These are phyloP conservation scores for Boletus vinaceobasis DNA, from an alignment of 768 basidiomycete species.

Conservation along the genomic window DNA sequence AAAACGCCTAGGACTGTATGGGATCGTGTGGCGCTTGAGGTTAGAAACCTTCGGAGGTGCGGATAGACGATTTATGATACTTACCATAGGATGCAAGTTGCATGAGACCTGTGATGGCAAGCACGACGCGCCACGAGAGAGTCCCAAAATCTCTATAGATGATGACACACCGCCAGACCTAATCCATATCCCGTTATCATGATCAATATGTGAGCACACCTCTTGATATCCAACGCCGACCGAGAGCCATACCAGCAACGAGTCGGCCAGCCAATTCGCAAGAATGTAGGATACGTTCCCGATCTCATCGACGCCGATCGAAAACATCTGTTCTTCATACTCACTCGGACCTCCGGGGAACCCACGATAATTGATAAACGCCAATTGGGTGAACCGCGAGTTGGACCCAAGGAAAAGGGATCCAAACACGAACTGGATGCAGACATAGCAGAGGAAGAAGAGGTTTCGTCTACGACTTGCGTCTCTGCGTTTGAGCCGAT, in stretches of 20 bases:
- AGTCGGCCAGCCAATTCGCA: conserved; percentile 27
- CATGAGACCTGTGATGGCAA: conserved; percentile 21
- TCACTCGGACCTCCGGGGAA: conserved; percentile 26
- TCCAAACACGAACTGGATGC: conserved; percentile 21
- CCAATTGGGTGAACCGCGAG: conserved; percentile 28
- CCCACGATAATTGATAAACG: conserved; percentile 28
- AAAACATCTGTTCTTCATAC: conserved; percentile 27
- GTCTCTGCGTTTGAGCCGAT: conserved; percentile 14
- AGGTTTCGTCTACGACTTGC: conserved; percentile 13
- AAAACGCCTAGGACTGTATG: conserved; percentile 21
- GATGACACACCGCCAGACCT: conserved; percentile 31
- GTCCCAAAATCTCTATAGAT: conserved; percentile 23
- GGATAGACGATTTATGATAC: neutral
- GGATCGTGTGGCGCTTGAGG: neutral
- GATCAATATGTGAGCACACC: neutral
- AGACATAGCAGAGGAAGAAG: conserved; percentile 24
- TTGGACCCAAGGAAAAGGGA: conserved; percentile 27
- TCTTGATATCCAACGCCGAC: neutral
- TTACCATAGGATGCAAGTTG: conserved; percentile 26
- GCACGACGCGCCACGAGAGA: conserved; percentile 11
- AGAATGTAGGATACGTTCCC: conserved; percentile 26
- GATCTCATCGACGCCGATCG: conserved; percentile 23
- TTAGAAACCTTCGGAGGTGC: neutral
- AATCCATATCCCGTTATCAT: neutral
- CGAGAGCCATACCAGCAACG: conserved; percentile 18